Base-by-base conservation (phyloP, 139 green algal genomes). In the Monoraphidium neglectum region DNA sequence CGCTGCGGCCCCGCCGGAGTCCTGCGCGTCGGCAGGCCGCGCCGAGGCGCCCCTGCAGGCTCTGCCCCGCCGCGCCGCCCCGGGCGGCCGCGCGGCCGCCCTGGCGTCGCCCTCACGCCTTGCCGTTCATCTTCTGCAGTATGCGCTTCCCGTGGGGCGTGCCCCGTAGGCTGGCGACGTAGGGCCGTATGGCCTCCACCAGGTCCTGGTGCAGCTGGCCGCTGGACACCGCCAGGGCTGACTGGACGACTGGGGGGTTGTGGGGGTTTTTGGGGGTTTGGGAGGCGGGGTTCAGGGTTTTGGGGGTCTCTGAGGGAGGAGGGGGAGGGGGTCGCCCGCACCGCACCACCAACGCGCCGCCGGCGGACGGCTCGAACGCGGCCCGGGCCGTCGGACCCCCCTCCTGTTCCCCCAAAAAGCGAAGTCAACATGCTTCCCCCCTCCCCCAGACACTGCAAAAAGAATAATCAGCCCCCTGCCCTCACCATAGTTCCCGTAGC, bases 61-160 rank as follows among this genome's bases (percentile, higher is more conserved):
- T n/a, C n/a, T n/a, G n/a, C n/a, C n/a, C n/a, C n/a, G n/a, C n/a
- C n/a, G n/a, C n/a, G n/a, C n/a, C n/a, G n/a, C n/a, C n/a, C n/a
- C n/a, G n/a, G n/a, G n/a, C n/a, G n/a, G n/a, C n/a, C n/a, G n/a
- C 43, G 43, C 43, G 8, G 43, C 43, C 43, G 43, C 43, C 43
- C 8, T 12, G 8, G 43, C 43, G 8, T 8, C 43, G 37, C 24
- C 24, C 61, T 63, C 66, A 72, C 63, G 66, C 73, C 36, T 73
- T 73, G 37, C 75, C 84, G 43, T 86, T 76, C 51, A 94, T 84
- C 76, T 84, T 86, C 79, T 92, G 87, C 64, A 99, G 79, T 74
- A 99, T 99, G 72, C 95, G 91, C 85, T 99, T 99, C 76, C 96
- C 96, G 84, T 99, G 95, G 1, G 95, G 96, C 28, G 91, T 97